Base-by-base conservation (phyloP, 108 stramenopile species). In the Epipyxis sp. region DNA sequence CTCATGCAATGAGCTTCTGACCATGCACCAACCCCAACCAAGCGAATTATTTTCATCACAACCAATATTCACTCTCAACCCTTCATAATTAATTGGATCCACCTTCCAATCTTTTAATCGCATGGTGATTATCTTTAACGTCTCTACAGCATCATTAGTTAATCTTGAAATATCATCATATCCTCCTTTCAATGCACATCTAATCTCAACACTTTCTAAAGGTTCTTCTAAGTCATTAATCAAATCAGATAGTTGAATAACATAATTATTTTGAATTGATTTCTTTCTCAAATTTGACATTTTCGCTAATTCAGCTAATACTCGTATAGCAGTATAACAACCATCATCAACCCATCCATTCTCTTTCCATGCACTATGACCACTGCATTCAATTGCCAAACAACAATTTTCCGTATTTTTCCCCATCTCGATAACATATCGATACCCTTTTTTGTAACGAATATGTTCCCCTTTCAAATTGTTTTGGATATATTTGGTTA, bases 371-470 rank as follows among this genome's bases (percentile, higher is more conserved):
- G 83, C 84, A 13, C 69, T 80, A 45, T 84, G 84, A 37, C 84
- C 84, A 32, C 76, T 78, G 16, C 80, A 81, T 44, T 84, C 84
- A 30, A 84, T 84, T 34, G 84, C 84, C 44, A 84, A 42, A 0
- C 69, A 77, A 50, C 13, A 6, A 13, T 50, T 50, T 40, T 81
- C 69, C 29, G 83, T 77, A 40, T 40, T 44, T n/a, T 61, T 40
- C 41, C 80, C 84, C 74, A 83, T 84, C 41, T 84, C 84, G 41
- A 84, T 84, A 20, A 84, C 84, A 32, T 83, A 81, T 40, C 83
- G 79, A 65, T 82, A 84, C 13, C 84, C 84, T 30, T 83, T 83
- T 44, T 82, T 76, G 79, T 78, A 84, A 42, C 83, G 78, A 34
- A 77, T 32, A 1, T 77, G 76, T 59, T 59, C 27, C 57, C 42